phyloP scores from a whole-genome alignment of 2,329 filamentous ascomycete genomes.

The Trichoderma guizhouense region DNA sequence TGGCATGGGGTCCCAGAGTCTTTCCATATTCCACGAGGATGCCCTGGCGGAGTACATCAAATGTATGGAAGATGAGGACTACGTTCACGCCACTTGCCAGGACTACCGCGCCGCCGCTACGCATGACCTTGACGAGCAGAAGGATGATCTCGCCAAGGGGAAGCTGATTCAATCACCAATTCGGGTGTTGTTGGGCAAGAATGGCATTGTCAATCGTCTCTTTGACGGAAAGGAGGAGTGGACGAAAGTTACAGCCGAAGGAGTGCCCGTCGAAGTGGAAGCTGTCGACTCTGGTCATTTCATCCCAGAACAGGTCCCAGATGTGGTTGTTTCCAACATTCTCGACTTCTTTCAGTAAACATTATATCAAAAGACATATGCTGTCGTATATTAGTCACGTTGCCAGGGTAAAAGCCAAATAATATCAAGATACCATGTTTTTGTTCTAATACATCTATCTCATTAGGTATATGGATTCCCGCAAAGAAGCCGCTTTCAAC shows the following conservation, averaged over 20 bases:
- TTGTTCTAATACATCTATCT: constrained; percentile 15
- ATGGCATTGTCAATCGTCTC: constrained; percentile 46
- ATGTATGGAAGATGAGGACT: constrained; percentile 38
- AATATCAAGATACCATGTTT: not conserved
- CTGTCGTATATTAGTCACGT: not conserved
- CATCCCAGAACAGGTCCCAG: constrained; percentile 50
- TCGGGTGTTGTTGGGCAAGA: constrained; percentile 48
- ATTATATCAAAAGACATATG: not conserved
- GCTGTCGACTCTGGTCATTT: constrained; percentile 48
- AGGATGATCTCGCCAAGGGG: constrained; percentile 41
- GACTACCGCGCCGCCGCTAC: constrained; percentile 54
- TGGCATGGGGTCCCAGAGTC: constrained; percentile 28
- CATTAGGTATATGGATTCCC: constrained; percentile 15
- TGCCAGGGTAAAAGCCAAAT: not conserved
- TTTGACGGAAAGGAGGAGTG: constrained; percentile 52
- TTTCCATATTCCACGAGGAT: constrained; percentile 22
- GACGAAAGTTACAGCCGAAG: constrained; percentile 41
- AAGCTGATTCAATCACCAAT: constrained; percentile 45
- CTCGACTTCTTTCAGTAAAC: not conserved
- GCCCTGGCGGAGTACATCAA: constrained; percentile 41
- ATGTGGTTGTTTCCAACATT: constrained; percentile 36
- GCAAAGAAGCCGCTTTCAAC: not conserved
- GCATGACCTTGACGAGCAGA: constrained; percentile 50
- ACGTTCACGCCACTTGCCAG: constrained; percentile 50
- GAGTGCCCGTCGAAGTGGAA: constrained; percentile 37